A percentile compares a stretch with the other conserved stretches of the same genome.
These are phyloP conservation scores for Plantago elongata DNA, from an alignment of 257 asterid genomes.

Conservation along the genomic window DNA sequence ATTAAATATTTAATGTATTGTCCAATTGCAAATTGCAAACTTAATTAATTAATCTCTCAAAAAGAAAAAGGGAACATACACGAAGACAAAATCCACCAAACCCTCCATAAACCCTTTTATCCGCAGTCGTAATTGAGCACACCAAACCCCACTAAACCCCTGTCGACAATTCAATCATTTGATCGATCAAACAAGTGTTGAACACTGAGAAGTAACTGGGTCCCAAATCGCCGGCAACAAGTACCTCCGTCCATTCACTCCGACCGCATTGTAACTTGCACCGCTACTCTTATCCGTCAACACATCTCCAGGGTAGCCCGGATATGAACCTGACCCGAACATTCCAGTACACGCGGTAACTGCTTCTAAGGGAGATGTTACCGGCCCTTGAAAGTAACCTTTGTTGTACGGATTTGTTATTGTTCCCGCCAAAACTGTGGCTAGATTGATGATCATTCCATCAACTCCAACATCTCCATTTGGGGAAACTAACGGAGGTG, in stretches of 20 bases:
- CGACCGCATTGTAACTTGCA: slow-evolving; percentile 76
- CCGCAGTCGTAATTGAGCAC: too few relatives aligned
- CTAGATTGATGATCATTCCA: slow-evolving; percentile 79
- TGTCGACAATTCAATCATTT: too few relatives aligned
- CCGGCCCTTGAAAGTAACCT: slow-evolving; percentile 84
- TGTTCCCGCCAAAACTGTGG: slow-evolving; percentile 80
- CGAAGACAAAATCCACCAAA: too few relatives aligned
- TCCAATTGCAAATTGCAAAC: too few relatives aligned
- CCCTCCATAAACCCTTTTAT: too few relatives aligned
- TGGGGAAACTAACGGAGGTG: slow-evolving; percentile 62
- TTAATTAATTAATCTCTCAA: too few relatives aligned
- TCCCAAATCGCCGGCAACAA: slow-evolving; percentile 95
- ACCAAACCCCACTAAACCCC: too few relatives aligned
- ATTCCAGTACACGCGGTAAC: slow-evolving; percentile 76
- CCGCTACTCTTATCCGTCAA: slow-evolving; percentile 54
- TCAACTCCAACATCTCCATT: slow-evolving; percentile 83
- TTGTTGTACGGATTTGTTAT: slow-evolving; percentile 74
- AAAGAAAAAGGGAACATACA: too few relatives aligned
- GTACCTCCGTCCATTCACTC: slow-evolving; percentile 58
- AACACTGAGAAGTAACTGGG: slow-evolving; percentile 58
- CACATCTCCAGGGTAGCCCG: slow-evolving; percentile 63
- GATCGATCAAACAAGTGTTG: slow-evolving; percentile 48
- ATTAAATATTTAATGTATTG: too few relatives aligned
- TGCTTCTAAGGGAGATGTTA: slow-evolving; percentile 84
- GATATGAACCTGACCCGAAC: slow-evolving; percentile 81